Conservation (phyloP, 345 rosid genomes). For the Nasturtium officinale region DNA sequence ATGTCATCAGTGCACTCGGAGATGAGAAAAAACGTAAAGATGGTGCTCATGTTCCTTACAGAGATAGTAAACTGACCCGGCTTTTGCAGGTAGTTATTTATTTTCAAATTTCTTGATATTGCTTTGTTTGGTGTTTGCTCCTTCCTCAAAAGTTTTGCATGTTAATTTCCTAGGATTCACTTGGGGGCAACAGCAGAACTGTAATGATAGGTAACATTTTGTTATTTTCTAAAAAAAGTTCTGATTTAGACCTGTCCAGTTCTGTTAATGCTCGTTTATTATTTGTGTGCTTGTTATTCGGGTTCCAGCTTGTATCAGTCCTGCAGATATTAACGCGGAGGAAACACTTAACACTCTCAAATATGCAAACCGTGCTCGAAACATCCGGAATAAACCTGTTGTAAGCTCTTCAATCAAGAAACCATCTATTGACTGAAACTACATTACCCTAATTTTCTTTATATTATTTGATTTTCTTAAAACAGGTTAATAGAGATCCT, state of each 20-base stretch:
- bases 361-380: conserved; percentile 89
- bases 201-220: conserved; percentile 76
- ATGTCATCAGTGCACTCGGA: conserved; percentile 85
- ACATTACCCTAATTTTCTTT: conserved; percentile 1
- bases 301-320: conserved; percentile 86
- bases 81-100: too few species aligned
- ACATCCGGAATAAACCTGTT: conserved; percentile 81
- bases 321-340: conserved; percentile 83
- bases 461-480: background rate
- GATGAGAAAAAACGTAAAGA: conserved; percentile 86
- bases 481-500: conserved; percentile 62
- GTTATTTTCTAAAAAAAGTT: too few species aligned
- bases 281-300: too few species aligned
- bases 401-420: conserved; percentile 61
- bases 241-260: too few species aligned
- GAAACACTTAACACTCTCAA: conserved; percentile 79
- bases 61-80: conserved; percentile 87
- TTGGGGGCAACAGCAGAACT: conserved; percentile 86
- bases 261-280: too few species aligned
- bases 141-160: too few species aligned
- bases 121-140: too few species aligned
- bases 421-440: too few species aligned
- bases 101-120: too few species aligned
- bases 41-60: conserved; percentile 78
- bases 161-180: too few species aligned